These are phyloP conservation scores for Dryadomyces quercus-mongolicae DNA, from an alignment of 2,329 filamentous ascomycete genomes.

Conservation along the genomic window DNA sequence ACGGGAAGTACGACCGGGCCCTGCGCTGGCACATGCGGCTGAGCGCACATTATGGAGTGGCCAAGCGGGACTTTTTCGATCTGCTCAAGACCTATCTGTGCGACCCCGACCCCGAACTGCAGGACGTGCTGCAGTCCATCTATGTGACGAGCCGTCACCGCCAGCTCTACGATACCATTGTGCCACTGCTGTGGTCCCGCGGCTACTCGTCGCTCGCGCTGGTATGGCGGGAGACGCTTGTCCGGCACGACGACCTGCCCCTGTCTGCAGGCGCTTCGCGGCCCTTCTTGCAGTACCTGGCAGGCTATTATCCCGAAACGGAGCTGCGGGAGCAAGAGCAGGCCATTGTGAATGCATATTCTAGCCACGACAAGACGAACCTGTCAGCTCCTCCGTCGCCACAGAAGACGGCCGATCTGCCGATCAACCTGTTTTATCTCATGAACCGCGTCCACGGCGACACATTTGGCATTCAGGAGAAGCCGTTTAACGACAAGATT, in stretches of 20 bases:
- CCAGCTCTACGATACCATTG: conserved; percentile 35
- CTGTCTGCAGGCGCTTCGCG: conserved; percentile 22
- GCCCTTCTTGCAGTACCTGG: conserved; percentile 36
- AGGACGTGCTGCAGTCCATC: conserved; percentile 28
- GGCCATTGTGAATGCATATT: conserved; percentile 7
- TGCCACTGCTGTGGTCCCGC: conserved; percentile 37
- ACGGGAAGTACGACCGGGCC: conserved; percentile 24
- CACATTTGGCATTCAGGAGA: conserved; percentile 27
- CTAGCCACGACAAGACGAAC: neutral
- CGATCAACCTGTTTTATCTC: conserved; percentile 7
- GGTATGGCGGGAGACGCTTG: conserved; percentile 33
- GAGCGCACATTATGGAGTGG: conserved; percentile 28
- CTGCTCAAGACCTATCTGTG: conserved; percentile 28
- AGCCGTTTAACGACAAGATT: conserved; percentile 52
- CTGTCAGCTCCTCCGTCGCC: neutral
- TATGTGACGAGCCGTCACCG: conserved; percentile 32
- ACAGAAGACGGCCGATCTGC: neutral
- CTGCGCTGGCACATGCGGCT: conserved; percentile 37
- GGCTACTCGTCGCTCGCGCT: conserved; percentile 31
- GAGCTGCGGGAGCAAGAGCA: conserved; percentile 26
- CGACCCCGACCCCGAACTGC: conserved; percentile 23
- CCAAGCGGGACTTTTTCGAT: conserved; percentile 26
- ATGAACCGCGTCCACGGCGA: conserved; percentile 24
- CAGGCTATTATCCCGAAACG: conserved; percentile 30
- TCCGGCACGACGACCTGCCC: conserved; percentile 29